Percentiles rank a stretch among this genome's conserved stretches.
Conservation (phyloP, 257 asterid species). For the Fraxinus pennsylvanica region DNA sequence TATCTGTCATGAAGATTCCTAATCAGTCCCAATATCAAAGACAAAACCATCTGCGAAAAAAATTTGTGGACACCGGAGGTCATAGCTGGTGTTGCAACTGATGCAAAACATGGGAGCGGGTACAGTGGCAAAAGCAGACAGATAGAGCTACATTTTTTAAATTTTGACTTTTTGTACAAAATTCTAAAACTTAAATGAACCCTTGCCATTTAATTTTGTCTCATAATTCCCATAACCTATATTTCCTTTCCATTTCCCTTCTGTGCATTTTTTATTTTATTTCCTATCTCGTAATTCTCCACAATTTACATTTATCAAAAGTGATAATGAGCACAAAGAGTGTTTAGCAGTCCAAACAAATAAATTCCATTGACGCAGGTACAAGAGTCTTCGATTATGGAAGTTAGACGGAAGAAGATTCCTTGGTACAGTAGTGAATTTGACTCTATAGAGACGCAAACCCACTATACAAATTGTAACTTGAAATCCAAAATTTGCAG, state of each 20-base stretch:
- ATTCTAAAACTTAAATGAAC: too few relatives aligned
- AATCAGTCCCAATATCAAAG: neutral
- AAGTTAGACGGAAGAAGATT: too few relatives aligned
- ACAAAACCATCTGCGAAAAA: too few relatives aligned
- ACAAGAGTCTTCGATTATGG: too few relatives aligned
- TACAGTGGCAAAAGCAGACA: neutral
- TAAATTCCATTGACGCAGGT: too few relatives aligned
- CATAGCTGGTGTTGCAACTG: neutral
- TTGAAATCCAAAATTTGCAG: neutral
- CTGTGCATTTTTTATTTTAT: too few relatives aligned
- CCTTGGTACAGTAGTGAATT: too few relatives aligned
- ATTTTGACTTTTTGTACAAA: neutral
- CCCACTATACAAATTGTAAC: neutral
- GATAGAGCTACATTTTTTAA: neutral
- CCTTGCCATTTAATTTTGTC: neutral
- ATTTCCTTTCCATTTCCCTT: neutral
- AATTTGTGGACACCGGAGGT: neutral
- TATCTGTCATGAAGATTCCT: neutral
- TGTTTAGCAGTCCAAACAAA: neutral
- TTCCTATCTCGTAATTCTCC: neutral
- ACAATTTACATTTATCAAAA: neutral
- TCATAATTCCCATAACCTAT: neutral
- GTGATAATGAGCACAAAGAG: neutral
- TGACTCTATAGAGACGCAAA: too few relatives aligned
- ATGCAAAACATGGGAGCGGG: neutral